Evolutionary conservation across 192 early-diverging fungal genomes (phyloP).

Genomic region (Coemansia reversa): DNA sequence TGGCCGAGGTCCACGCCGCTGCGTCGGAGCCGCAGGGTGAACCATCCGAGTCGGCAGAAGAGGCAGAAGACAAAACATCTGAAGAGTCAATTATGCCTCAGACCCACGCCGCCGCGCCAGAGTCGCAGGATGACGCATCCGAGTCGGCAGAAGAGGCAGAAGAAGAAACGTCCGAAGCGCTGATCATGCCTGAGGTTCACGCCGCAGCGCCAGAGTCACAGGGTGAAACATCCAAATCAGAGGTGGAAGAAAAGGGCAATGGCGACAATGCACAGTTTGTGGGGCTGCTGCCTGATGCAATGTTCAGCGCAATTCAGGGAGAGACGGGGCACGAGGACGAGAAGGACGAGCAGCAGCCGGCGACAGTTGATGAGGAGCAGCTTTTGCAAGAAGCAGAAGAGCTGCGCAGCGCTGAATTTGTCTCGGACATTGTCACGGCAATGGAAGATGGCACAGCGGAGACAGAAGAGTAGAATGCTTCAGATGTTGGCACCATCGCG

Average conservation of each 20-base stretch:
- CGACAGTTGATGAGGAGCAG: constrained; percentile 4
- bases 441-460: constrained; percentile 4
- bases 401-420: constrained; percentile 36
- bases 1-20: too few relatives aligned
- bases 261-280: constrained; percentile 20
- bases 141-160: background rate
- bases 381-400: constrained; percentile 15
- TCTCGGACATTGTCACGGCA: constrained; percentile 37
- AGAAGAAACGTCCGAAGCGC: background rate
- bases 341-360: constrained; percentile 11
- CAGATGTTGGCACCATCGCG: too few relatives aligned
- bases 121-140: too few relatives aligned
- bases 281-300: constrained; percentile 40
- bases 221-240: background rate
- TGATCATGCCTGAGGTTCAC: too few relatives aligned
- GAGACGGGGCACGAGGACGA: constrained; percentile 14
- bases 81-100: too few relatives aligned
- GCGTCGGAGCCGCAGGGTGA: too few relatives aligned
- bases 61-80: background rate
- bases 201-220: too few relatives aligned
- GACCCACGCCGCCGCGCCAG: too few relatives aligned
- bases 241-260: background rate
- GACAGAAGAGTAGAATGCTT: too few relatives aligned
- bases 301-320: constrained; percentile 24
- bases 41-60: background rate